These are phyloP conservation scores for Coccomyxa sp. DNA, from an alignment of 139 green algal species.

Conservation along the genomic window DNA sequence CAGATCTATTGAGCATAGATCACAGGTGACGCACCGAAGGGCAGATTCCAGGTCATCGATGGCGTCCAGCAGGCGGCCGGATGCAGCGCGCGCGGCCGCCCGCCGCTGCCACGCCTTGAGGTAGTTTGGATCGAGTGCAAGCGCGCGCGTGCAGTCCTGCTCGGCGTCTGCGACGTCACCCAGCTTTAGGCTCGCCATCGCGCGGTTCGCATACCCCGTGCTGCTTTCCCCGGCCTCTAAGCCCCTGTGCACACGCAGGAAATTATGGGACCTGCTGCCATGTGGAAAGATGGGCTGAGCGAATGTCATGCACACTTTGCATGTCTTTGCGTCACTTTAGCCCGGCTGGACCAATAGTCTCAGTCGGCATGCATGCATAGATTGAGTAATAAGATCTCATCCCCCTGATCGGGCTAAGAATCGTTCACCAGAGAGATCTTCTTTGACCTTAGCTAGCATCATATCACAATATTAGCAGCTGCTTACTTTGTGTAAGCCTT, in stretches of 20 bases:
- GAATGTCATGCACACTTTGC: constrained; percentile 17
- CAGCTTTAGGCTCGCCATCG: constrained; percentile 63
- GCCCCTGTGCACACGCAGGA: constrained; percentile 50
- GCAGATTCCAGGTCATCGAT: constrained; percentile 61
- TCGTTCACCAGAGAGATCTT: no score
- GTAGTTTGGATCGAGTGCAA: constrained; percentile 57
- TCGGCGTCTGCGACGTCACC: constrained; percentile 36
- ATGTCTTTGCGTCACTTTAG: no score
- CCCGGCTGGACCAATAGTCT: no score
- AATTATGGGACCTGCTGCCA: no score
- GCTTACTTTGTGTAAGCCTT: no score
- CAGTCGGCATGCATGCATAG: no score
- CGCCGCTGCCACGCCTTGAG: constrained; percentile 60
- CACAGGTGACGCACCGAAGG: constrained; percentile 22
- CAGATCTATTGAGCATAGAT: no score
- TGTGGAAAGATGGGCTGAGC: no score
- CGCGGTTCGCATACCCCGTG: constrained; percentile 61
- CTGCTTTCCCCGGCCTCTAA: constrained; percentile 39
- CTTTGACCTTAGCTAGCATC: no score
- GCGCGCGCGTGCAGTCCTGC: constrained; percentile 49
- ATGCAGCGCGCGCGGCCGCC: constrained; percentile 39
- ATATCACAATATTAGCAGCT: no score
- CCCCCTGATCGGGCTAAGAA: no score
- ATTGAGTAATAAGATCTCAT: no score
- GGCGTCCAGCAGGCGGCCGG: constrained; percentile 41